Base-by-base conservation (phyloP, 2,329 filamentous ascomycete genomes). In the Paecilomyces formosus region DNA sequence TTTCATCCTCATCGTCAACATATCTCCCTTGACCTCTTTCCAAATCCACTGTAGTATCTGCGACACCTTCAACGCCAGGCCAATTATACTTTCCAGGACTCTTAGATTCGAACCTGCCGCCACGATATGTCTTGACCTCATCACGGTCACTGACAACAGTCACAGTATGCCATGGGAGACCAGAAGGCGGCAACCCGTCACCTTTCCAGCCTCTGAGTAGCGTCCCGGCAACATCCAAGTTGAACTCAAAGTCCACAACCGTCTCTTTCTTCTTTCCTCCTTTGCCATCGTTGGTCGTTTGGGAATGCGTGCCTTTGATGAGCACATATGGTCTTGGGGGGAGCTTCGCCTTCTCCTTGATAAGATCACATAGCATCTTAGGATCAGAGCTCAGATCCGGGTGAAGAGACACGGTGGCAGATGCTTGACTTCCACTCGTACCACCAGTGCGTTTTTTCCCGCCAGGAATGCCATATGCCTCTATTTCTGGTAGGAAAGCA, bases 271-370 rank as follows among this genome's bases (percentile, higher is more conserved):
- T 63, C 15, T 63, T 61, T n/a, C 15, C 13, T n/a, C 67, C 63
- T 21, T 65, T 64, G 54, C 59, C 56, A 30, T 64, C 60, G 11
- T 57, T 55, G 3, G 55, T 56, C 3, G 72, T 77, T 67, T 82
- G 74, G 12, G 65, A 72, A 69, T 87, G 85, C 3, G 78, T 78
- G 56, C 85, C 85, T 31, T 75, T 72, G 50, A 87, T 70, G 54
- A 75, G 76, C 8, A 86, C 75, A 55, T 74, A 79, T 0, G 80
- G 79, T n/a, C 82, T 77, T 0, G 84, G 83, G 3, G 84, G 83
- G 9, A 75, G 67, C 28, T 65, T 65, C 26, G 81, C 76, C 53
- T 82, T 78, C 6, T 69, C 63, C 1, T 64, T 64, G 61, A 85
- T 71, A 61, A 82, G 77, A 12, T 67, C 59, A 58, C 80, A 73